These are phyloP conservation scores for Zymoseptoria ardabiliae DNA, from an alignment of 2,329 filamentous ascomycete species.

Conservation along the genomic window DNA sequence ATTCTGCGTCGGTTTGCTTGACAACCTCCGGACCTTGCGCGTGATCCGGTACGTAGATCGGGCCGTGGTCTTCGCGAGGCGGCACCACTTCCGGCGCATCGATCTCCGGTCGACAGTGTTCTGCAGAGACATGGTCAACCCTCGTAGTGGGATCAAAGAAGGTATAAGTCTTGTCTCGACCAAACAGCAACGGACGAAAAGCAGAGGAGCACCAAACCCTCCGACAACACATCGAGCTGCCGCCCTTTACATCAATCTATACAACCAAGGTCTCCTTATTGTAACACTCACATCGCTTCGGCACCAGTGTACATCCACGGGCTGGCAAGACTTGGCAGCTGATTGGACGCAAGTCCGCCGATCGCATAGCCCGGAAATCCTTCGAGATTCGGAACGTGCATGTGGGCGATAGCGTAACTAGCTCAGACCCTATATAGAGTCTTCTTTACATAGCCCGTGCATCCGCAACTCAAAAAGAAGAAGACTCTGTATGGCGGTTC, in stretches of 20 bases:
- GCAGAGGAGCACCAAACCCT: not conserved
- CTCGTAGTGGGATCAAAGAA: too few species aligned
- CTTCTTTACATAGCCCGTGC: too few species aligned
- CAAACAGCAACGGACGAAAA: not conserved
- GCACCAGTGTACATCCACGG: not conserved
- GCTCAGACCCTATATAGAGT: too few species aligned
- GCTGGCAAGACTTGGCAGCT: not conserved
- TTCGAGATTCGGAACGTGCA: not conserved
- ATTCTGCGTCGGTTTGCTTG: not conserved
- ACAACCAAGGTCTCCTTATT: not conserved
- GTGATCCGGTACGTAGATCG: not conserved
- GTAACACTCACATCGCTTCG: not conserved
- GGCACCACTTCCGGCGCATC: conserved; percentile 1
- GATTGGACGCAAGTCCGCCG: not conserved
- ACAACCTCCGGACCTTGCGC: not conserved
- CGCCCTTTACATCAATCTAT: not conserved
- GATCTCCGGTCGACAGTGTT: not conserved
- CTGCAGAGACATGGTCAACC: not conserved
- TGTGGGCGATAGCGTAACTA: not conserved
- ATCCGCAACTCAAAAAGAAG: too few species aligned
- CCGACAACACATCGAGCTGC: not conserved
- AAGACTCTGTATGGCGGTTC: too few species aligned
- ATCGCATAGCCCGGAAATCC: not conserved
- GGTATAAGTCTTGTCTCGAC: not conserved
- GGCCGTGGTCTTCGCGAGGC: not conserved